Conservation (phyloP, 441 rosid genomes). For the Heliophila coronopifolia region DNA sequence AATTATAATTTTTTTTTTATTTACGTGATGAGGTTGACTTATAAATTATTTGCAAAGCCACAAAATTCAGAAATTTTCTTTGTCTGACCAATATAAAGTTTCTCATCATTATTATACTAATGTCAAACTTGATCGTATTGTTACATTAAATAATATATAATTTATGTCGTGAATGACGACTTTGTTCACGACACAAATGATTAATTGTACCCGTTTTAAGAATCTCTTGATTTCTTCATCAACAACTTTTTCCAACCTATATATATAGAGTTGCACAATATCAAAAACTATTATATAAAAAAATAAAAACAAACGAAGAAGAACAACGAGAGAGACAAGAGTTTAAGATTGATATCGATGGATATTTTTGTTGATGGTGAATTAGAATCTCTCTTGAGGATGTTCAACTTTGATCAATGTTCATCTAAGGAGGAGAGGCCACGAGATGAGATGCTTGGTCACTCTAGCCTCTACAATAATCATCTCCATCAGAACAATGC, state of each 20-base stretch:
- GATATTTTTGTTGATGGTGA: conserved; percentile 57
- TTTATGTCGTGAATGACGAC: too few relatives aligned
- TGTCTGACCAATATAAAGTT: too few relatives aligned
- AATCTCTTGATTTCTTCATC: conserved; percentile 22
- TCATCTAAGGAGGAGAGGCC: conserved; percentile 31
- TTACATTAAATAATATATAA: too few relatives aligned
- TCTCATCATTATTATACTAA: too few relatives aligned
- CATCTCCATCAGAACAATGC: conserved; percentile 32
- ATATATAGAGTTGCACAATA: conserved; percentile 18
- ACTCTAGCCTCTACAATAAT: conserved; percentile 20
- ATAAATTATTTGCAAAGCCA: too few relatives aligned
- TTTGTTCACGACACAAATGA: conserved; percentile 29
- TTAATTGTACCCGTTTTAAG: conserved; percentile 24
- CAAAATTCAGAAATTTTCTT: too few relatives aligned
- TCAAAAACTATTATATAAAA: conserved; percentile 11
- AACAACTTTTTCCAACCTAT: conserved; percentile 13
- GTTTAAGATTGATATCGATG: conserved; percentile 30
- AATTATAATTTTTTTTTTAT: too few relatives aligned
- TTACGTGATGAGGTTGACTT: too few relatives aligned
- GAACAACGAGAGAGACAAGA: background rate
- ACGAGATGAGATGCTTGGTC: conserved; percentile 23
- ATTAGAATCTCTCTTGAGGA: conserved; percentile 49
- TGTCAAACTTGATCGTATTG: too few relatives aligned
- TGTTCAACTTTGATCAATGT: conserved; percentile 41
- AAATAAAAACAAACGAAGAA: background rate